Base-by-base conservation (phyloP, 2,329 filamentous ascomycete genomes). In the Nothopassalora personata region DNA sequence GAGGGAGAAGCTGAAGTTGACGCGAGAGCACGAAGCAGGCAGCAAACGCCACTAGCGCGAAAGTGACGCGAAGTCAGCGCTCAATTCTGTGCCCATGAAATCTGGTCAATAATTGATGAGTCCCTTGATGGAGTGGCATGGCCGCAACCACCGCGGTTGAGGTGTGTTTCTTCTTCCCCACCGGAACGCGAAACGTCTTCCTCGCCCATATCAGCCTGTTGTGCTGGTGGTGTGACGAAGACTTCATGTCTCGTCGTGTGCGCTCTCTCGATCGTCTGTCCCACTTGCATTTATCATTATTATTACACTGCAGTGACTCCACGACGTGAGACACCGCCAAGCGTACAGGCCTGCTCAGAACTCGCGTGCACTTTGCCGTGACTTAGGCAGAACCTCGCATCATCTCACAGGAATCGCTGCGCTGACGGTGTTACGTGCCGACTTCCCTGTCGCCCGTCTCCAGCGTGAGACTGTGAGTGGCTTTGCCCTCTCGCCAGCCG, bases 401-500 rank as follows among this genome's bases (percentile, higher is more conserved):
- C 23, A 23, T 23, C n/a, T 23, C 23, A 39, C 13, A 50, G 28
- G 28, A 46, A 10, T 34, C 23, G 23, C 23, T 23, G 23, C 23
- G 56, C 49, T 34, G 49, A 43, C 54, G 51, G 50, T 30, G 51
- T 34, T 18, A 19, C 18, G 51, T 53, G 18, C 59, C 59, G 55
- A 27, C 28, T 58, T 52, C 59, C 59, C 59, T 61, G 56, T 57
- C 49, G 49, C 30, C 51, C 13, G 39, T 47, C 31, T 53, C 50
- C 56, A 54, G 36, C 3, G 53, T 55, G 57, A 54, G 59, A 54
- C 30, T 23, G 53, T 55, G 57, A 54, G 59, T 60, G 57, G 54
- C 59, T 59, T 58, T 23, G 33, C 48, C 56, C 52, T 55, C 45
- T 53, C 60, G 56, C 56, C 60, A 58, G 58, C 60, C 60, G 57